These are phyloP conservation scores for Arachis monticola DNA, from an alignment of 331 rosid species.

Conservation along the genomic window DNA sequence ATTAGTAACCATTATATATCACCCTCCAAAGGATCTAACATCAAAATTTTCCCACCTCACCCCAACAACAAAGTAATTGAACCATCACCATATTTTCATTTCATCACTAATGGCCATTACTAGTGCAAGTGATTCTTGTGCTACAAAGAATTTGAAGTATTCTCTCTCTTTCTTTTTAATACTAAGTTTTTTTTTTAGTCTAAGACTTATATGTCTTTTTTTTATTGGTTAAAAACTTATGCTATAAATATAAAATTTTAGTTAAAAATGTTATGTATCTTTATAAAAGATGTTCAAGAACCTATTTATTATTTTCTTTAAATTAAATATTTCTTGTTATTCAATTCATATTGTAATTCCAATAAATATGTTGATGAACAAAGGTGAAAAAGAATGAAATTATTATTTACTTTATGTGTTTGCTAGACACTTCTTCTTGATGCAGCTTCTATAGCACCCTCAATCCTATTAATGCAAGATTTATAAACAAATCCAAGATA, in stretches of 20 bases:
- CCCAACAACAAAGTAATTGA: constrained; percentile 9
- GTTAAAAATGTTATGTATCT: no score
- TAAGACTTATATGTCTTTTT: no score
- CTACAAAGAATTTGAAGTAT: no score
- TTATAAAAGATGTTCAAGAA: no score
- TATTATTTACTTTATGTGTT: not conserved
- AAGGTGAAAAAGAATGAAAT: constrained; percentile 23
- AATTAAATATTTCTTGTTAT: no score
- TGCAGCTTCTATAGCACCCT: constrained; percentile 60
- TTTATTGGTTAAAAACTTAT: no score
- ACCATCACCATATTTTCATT: constrained; percentile 1
- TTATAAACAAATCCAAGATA: constrained; percentile 71
- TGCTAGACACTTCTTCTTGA: constrained; percentile 36
- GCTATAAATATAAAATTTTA: no score
- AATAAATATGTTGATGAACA: constrained; percentile 4
- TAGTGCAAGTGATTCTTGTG: not conserved
- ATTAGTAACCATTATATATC: not conserved
- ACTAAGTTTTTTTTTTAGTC: no score
- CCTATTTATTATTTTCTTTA: no score
- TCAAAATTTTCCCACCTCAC: not conserved
- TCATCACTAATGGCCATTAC: not conserved
- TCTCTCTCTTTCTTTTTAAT: no score
- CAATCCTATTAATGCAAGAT: constrained; percentile 74
- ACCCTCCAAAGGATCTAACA: not conserved
- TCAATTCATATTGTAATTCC: no score